Evolutionary conservation across 441 rosid genomes (phyloP), one percentile per base, ranked within the genome.

Genomic region (Croton laevigatus): DNA sequence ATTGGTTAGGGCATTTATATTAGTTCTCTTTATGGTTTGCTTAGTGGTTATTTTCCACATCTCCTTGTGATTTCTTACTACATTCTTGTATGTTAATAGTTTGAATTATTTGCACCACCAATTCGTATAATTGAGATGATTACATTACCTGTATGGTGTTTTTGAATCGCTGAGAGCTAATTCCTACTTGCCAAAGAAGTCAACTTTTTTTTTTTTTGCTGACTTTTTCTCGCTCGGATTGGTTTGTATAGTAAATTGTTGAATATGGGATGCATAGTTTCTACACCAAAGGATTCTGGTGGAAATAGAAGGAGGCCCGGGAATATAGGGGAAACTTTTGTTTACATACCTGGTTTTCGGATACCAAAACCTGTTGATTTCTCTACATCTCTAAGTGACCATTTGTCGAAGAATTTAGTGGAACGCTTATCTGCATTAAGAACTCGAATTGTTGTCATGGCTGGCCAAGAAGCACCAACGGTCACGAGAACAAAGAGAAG

Each of bases 391-490:
- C 86, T 95, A 5, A 88, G 91, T 62, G 85, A 83, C 74, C 82
- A 82, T 72, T 71, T 93, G 86, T 87, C 99, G 0, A 89, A 82
- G 85, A 87, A 79, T 78, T 80, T 88, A 60, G 89, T 88, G 9
- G 98, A 93, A 71, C 93, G 91, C 37, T 70, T 93, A 38, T 80
- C 97, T 52, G 98, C 93, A 71, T 80, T 93, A 73, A 86, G 98
- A 83, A 90, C 94, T 6, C 90, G 97, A 40, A 85, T 96, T 68
- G 98, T 91, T 46, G 97, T 96, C 71, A 91, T 93, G 98, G 98
- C 97, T 14, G 87, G 87, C 59, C 99, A 96, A 83, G 98, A 96
- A 89, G 97, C 87, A 69, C 97, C 99, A 42, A 89, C 97, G n/a
- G 83, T 89, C 64, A 85, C 97, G 58, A 88, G 97, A 81, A 87